Percentiles rank a stretch among this genome's conserved stretches.
Conservation (phyloP, 2,329 filamentous ascomycete species). For the Colletotrichum tropicicola region DNA sequence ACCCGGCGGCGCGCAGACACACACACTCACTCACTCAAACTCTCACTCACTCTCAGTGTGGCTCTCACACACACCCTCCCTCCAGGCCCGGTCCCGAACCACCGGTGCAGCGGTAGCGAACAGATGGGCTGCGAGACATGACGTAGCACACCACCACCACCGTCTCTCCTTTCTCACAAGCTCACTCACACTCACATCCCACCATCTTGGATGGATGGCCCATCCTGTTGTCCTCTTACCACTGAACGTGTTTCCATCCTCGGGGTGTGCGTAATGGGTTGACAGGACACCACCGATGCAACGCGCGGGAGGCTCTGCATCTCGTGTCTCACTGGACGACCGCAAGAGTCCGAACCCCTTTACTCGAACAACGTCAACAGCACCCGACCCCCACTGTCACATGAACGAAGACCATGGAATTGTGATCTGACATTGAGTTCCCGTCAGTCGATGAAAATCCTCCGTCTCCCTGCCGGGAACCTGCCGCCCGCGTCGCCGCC, state of each 20-base stretch:
- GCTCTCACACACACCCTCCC: not conserved
- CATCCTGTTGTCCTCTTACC: too few species aligned
- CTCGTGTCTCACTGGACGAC: conserved; percentile 12
- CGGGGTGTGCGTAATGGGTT: not conserved
- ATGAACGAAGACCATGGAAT: conserved; percentile 5
- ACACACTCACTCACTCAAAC: too few species aligned
- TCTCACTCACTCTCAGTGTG: too few species aligned
- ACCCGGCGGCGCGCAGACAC: too few species aligned
- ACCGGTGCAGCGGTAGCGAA: conserved; percentile 18
- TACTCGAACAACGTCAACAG: conserved; percentile 15
- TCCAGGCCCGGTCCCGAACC: conserved; percentile 9
- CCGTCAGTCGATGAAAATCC: not conserved
- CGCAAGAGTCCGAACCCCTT: too few species aligned
- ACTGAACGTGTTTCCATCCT: not conserved
- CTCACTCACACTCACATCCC: not conserved
- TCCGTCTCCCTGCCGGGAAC: not conserved
- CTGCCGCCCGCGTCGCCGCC: not conserved
- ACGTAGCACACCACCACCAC: conserved; percentile 9
- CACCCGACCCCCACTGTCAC: conserved; percentile 18
- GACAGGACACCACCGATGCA: conserved; percentile 10
- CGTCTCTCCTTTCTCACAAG: not conserved
- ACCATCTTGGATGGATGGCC: not conserved
- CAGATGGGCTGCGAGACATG: conserved; percentile 7
- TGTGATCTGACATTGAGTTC: conserved; percentile 13
- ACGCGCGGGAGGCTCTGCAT: conserved; percentile 20